Conservation (phyloP, 2,329 filamentous ascomycete species). For the Samsoniella hepiali region DNA sequence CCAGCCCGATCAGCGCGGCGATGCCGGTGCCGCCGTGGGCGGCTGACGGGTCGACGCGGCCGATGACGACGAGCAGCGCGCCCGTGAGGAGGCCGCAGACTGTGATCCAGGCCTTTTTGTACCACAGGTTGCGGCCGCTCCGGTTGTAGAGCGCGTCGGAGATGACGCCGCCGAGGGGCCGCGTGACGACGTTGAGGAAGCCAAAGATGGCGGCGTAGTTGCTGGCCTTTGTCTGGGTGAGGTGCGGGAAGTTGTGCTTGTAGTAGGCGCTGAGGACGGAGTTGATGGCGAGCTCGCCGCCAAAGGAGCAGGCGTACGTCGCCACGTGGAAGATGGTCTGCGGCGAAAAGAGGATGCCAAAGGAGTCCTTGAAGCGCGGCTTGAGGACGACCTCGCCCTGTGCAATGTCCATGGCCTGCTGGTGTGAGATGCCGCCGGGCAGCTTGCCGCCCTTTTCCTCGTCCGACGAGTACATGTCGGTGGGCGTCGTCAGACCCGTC, state of each 20-base stretch:
- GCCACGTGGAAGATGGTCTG: slow-evolving; percentile 54
- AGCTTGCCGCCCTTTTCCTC: slow-evolving; percentile 29
- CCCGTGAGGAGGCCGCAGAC: slow-evolving; percentile 59
- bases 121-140: slow-evolving; percentile 34
- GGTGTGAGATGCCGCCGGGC: slow-evolving; percentile 43
- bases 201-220: slow-evolving; percentile 72
- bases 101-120: slow-evolving; percentile 46
- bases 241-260: slow-evolving; percentile 55
- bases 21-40: slow-evolving; percentile 34
- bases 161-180: slow-evolving; percentile 62
- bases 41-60: slow-evolving; percentile 59
- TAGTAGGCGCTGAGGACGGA: slow-evolving; percentile 57
- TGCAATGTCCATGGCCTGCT: slow-evolving; percentile 53
- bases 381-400: slow-evolving; percentile 51
- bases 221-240: slow-evolving; percentile 54
- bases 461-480: slow-evolving; percentile 24
- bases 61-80: slow-evolving; percentile 58
- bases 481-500: slow-evolving; percentile 43
- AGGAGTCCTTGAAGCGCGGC: slow-evolving; percentile 51
- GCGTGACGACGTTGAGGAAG: slow-evolving; percentile 66
- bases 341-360: slow-evolving; percentile 46
- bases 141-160: slow-evolving; percentile 48
- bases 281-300: slow-evolving; percentile 61
- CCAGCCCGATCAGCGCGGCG: slow-evolving; percentile 69
- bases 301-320: slow-evolving; percentile 63